Conservation (phyloP, 2,329 filamentous ascomycete species). For the Ascochyta rabiei region DNA sequence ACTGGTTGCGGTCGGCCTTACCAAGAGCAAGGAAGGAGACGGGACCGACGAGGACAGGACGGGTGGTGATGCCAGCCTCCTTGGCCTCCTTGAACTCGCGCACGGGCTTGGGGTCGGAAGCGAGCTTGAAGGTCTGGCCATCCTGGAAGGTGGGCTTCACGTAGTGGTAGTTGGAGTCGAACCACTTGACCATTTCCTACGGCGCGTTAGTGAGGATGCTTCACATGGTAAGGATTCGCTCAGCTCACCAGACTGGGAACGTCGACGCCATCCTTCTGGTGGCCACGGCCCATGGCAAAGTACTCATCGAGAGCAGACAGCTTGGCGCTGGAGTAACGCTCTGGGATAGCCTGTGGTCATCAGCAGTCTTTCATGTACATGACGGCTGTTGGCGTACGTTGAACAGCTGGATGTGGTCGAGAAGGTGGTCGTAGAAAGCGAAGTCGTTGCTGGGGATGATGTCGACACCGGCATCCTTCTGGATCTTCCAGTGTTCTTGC, state of each 20-base stretch:
- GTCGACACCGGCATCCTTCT: constrained; percentile 97
- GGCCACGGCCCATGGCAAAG: constrained; percentile 99
- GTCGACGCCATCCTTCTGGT: constrained; percentile 93
- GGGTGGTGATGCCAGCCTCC: constrained; percentile 90
- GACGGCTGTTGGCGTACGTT: constrained; percentile 66
- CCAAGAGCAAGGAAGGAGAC: constrained; percentile 97
- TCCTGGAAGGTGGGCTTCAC: constrained; percentile 98
- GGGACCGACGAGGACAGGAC: constrained; percentile 92
- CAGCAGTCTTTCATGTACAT: constrained; percentile 11
- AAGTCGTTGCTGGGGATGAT: constrained; percentile 99
- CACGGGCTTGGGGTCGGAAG: constrained; percentile 88
- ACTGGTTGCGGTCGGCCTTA: constrained; percentile 96
- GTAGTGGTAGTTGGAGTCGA: constrained; percentile 99
- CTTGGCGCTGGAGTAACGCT: constrained; percentile 89
- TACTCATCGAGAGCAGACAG: constrained; percentile 92
- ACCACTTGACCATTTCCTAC: constrained; percentile 99
- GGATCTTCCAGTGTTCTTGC: constrained; percentile 98
- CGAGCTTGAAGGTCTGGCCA: constrained; percentile 94
- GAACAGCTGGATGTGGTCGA: constrained; percentile 98
- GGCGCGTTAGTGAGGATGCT: constrained; percentile 29
- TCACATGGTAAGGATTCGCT: not conserved
- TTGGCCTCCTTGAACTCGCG: constrained; percentile 96
- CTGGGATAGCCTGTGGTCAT: constrained; percentile 75
- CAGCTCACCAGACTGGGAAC: constrained; percentile 75
- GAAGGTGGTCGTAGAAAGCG: constrained; percentile 96